Percentiles rank a stretch among this genome's conserved stretches.
These are phyloP conservation scores for Gnomoniopsis sp. DNA, from an alignment of 2,329 filamentous ascomycete species.

Conservation along the genomic window DNA sequence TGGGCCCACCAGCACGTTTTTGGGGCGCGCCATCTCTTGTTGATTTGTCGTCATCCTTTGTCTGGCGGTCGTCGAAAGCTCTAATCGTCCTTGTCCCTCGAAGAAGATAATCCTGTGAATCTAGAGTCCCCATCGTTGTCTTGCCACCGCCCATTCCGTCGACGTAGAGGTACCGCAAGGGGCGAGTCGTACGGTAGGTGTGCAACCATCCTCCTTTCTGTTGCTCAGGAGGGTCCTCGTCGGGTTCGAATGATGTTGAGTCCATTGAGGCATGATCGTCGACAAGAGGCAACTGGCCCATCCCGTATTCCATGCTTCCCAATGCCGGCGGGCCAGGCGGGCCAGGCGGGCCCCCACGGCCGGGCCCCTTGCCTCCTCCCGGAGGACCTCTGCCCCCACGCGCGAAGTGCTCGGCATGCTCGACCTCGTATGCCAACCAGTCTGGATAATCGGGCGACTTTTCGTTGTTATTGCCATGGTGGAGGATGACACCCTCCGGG, in stretches of 20 bases:
- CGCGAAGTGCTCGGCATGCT: slow-evolving; percentile 68
- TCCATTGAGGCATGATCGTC: background rate
- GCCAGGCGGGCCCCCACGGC: background rate
- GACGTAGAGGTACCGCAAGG: slow-evolving; percentile 61
- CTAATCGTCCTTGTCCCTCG: slow-evolving; percentile 32
- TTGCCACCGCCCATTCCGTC: slow-evolving; percentile 71
- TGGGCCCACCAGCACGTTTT: slow-evolving; percentile 10
- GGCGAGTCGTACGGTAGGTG: slow-evolving; percentile 57
- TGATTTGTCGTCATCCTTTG: background rate
- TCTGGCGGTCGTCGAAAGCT: background rate
- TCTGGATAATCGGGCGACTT: slow-evolving; percentile 52
- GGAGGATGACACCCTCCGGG: slow-evolving; percentile 61
- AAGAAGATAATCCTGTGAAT: slow-evolving; percentile 63
- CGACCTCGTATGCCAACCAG: slow-evolving; percentile 75
- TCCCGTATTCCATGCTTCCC: background rate
- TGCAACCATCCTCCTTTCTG: slow-evolving; percentile 57
- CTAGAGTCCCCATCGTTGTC: slow-evolving; percentile 61
- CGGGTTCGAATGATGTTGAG: background rate
- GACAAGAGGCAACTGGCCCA: background rate
- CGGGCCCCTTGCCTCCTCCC: background rate
- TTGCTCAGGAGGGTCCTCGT: background rate
- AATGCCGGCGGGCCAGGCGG: background rate
- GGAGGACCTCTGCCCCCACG: slow-evolving; percentile 17
- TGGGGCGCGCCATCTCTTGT: too few relatives aligned
- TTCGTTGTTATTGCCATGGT: slow-evolving; percentile 56